Percentiles rank a stretch among this genome's conserved stretches.
Evolutionary conservation across 1,139 yeast genomes (phyloP).

Genomic region (Ogataea hybrid): DNA sequence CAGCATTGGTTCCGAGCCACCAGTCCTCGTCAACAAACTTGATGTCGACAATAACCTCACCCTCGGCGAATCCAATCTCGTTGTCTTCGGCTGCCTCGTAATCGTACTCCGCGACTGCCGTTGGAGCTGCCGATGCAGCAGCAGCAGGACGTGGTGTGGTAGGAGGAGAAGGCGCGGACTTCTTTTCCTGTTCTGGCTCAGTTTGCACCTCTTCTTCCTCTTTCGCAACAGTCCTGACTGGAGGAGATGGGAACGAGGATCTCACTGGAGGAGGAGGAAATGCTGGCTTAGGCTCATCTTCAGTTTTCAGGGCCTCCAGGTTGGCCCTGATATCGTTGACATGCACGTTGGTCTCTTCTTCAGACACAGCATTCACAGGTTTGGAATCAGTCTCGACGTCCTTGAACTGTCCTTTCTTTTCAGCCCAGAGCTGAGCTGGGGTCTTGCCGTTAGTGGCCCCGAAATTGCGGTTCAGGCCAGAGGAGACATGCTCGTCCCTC

Average conservation of each 20-base stretch:
- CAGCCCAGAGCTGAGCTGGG: conserved; percentile 97
- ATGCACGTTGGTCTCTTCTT: conserved; percentile 24
- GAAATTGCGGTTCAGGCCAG: conserved; percentile 68
- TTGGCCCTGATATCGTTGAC: conserved; percentile 29
- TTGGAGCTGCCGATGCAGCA: conserved; percentile 13
- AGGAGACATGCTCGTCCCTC: conserved; percentile 47
- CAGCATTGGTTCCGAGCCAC: conserved; percentile 73
- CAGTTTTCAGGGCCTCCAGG: conserved; percentile 27
- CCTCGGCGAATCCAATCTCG: conserved; percentile 64
- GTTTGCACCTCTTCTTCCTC: conserved; percentile 12
- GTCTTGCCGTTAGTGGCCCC: conserved; percentile 80
- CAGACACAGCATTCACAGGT: conserved; percentile 31
- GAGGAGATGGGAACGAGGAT: conserved; percentile 29
- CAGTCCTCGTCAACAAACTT: conserved; percentile 75
- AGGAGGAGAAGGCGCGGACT: conserved; percentile 22
- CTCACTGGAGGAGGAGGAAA: conserved; percentile 34
- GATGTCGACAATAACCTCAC: conserved; percentile 62
- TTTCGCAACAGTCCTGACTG: conserved; percentile 21
- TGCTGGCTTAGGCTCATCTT: conserved; percentile 23
- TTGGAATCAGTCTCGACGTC: conserved; percentile 36
- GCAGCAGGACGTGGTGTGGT: conserved; percentile 17
- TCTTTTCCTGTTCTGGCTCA: conserved; percentile 14
- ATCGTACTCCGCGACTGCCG: conserved; percentile 65
- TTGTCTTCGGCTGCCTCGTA: conserved; percentile 75
- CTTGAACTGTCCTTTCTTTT: conserved; percentile 68